Conservation (phyloP, 2,329 filamentous ascomycete genomes). For the Penicillium corylophilum region DNA sequence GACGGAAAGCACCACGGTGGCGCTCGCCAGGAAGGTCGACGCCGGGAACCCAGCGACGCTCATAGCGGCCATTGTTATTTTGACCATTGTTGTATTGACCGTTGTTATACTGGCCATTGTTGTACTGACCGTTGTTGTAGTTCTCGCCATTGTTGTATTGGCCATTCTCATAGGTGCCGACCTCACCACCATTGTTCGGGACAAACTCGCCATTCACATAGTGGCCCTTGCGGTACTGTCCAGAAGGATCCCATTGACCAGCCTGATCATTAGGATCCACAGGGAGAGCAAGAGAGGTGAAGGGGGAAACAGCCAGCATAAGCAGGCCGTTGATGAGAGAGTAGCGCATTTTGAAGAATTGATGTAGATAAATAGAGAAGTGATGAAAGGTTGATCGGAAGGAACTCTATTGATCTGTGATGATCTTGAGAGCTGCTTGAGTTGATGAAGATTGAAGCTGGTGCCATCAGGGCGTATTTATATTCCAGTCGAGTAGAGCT, state of each 20-base stretch:
- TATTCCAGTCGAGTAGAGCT: constrained; percentile 11
- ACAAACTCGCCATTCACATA: constrained; percentile 20
- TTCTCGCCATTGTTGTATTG: constrained; percentile 7
- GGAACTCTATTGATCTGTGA: not conserved
- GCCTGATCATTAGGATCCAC: constrained; percentile 21
- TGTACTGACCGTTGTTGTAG: constrained; percentile 8
- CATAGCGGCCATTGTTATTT: constrained; percentile 7
- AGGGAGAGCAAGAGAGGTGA: constrained; percentile 19
- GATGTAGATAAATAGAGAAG: not conserved
- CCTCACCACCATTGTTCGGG: constrained; percentile 10
- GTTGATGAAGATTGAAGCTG: constrained; percentile 8
- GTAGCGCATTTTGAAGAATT: constrained; percentile 19
- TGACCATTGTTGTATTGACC: constrained; percentile 14
- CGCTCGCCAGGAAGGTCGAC: constrained; percentile 6
- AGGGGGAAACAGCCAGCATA: constrained; percentile 21
- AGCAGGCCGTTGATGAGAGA: constrained; percentile 20
- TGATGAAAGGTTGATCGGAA: not conserved
- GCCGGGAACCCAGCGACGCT: constrained; percentile 9
- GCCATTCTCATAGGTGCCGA: constrained; percentile 12
- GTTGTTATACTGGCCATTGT: constrained; percentile 5
- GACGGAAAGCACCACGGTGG: not conserved
- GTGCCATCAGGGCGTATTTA: constrained; percentile 17
- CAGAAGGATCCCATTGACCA: constrained; percentile 22
- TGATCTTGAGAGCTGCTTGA: constrained; percentile 6
- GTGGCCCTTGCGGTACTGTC: constrained; percentile 22